phyloP scores from a whole-genome alignment of 176 grass and related monocot species.

The Zizania latifolia region DNA sequence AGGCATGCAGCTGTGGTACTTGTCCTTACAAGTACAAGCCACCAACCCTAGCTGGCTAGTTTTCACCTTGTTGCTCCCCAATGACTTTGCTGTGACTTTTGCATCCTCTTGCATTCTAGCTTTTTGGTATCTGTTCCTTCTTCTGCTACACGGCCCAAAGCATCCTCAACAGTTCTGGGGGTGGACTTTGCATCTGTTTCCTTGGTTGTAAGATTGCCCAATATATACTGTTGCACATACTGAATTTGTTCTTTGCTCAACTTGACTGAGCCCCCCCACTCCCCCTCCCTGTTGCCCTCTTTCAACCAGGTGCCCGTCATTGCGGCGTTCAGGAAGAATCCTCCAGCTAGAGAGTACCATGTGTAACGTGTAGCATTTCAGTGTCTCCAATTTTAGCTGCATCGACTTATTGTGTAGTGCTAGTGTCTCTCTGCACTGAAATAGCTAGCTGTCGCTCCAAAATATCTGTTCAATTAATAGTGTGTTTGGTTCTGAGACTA shows the following conservation, averaged over 20 bases:
- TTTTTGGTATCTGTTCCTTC: neutral
- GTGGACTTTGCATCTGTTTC: slow-evolving; percentile 16
- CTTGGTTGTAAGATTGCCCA: neutral
- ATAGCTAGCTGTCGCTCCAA: neutral
- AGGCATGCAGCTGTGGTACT: neutral
- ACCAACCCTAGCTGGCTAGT: too few species aligned
- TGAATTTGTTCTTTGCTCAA: slow-evolving; percentile 43
- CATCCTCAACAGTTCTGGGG: neutral
- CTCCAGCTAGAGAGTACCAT: neutral
- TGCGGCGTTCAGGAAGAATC: slow-evolving; percentile 24
- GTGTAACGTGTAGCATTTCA: slow-evolving; percentile 2
- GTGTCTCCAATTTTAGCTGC: slow-evolving; percentile 5
- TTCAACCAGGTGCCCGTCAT: slow-evolving; percentile 23
- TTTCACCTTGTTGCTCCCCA: neutral
- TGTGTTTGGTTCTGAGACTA: too few species aligned
- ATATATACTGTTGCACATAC: neutral
- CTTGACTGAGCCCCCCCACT: neutral
- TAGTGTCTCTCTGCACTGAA: neutral
- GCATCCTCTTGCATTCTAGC: neutral
- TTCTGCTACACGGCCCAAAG: neutral
- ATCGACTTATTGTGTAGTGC: neutral
- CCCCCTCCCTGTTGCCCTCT: too few species aligned
- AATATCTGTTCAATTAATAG: neutral
- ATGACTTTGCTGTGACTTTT: neutral
- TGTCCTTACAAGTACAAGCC: slow-evolving; percentile 24